A percentile compares a stretch with the other conserved stretches of the same genome.
phyloP scores from a whole-genome alignment of 345 rosid genomes.

The Gossypium thurberi region DNA sequence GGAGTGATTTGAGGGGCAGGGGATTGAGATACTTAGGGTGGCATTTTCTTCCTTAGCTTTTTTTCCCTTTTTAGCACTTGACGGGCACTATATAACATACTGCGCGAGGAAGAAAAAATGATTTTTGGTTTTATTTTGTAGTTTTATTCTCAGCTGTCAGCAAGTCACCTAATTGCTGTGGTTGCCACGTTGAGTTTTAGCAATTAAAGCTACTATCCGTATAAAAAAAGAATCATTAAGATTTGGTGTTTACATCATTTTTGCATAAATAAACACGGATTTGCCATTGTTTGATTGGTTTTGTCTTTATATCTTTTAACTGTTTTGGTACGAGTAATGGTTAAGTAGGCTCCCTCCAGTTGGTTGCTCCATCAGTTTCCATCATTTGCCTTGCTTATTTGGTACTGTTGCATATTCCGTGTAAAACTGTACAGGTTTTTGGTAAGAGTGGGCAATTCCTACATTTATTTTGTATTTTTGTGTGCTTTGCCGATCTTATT shows the following conservation, averaged over 20 bases:
- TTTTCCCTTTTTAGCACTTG: not conserved
- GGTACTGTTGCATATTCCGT: too few relatives aligned
- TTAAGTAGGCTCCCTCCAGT: constrained; percentile 22
- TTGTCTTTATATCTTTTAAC: not conserved
- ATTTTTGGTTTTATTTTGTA: constrained; percentile 42
- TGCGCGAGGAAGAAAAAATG: constrained; percentile 29
- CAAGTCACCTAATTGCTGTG: not conserved
- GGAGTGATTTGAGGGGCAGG: not conserved
- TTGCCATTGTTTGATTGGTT: constrained; percentile 10
- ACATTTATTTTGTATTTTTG: too few relatives aligned
- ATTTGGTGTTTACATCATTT: constrained; percentile 21
- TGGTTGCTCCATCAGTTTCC: constrained; percentile 28
- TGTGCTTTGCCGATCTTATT: too few relatives aligned
- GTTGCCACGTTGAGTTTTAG: constrained; percentile 12
- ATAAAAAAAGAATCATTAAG: not conserved
- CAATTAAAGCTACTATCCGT: not conserved
- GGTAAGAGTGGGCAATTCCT: too few relatives aligned
- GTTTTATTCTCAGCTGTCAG: constrained; percentile 6
- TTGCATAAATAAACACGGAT: constrained; percentile 4
- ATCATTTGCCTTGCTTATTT: not conserved
- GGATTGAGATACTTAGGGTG: not conserved
- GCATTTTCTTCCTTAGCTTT: not conserved
- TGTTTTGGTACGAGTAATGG: not conserved
- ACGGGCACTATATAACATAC: not conserved
- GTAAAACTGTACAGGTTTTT: too few relatives aligned